Conservation (phyloP, 164 flowering plant genomes). For the Hamamelis virginiana region DNA sequence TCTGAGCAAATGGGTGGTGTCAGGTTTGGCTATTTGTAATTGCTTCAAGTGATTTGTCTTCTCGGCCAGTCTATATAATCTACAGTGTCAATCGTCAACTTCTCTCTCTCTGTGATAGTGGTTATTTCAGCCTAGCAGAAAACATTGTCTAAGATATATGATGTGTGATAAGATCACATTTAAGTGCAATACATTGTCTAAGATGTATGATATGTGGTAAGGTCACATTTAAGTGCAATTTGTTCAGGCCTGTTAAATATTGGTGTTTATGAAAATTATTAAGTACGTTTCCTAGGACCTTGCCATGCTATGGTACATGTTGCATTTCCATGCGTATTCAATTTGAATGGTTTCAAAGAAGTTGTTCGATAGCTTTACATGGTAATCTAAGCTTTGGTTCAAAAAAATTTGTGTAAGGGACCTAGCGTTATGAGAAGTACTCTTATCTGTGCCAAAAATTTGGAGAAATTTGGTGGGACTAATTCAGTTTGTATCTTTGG, state of each 20-base stretch:
- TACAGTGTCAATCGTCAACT: background rate
- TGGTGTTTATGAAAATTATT: no score
- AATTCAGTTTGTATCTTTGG: background rate
- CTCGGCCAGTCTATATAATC: background rate
- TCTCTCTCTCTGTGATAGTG: background rate
- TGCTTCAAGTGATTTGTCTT: constrained; percentile 1
- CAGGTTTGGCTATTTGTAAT: constrained; percentile 51
- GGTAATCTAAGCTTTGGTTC: background rate
- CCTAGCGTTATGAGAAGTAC: background rate
- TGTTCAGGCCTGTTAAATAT: no score
- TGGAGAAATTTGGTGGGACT: background rate
- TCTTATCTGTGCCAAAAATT: background rate
- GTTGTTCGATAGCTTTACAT: background rate
- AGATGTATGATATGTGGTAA: background rate
- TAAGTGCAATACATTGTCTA: background rate
- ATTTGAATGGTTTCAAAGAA: background rate
- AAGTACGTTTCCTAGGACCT: no score
- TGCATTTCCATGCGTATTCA: background rate
- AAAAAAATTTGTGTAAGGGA: background rate
- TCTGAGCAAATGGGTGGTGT: constrained; percentile 99
- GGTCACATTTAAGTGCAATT: no score
- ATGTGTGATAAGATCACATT: background rate
- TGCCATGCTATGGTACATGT: background rate
- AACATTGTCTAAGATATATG: background rate
- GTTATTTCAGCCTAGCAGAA: background rate